phyloP scores from a whole-genome alignment of 1,139 yeast genomes.

The Blastobotrys elegans region DNA sequence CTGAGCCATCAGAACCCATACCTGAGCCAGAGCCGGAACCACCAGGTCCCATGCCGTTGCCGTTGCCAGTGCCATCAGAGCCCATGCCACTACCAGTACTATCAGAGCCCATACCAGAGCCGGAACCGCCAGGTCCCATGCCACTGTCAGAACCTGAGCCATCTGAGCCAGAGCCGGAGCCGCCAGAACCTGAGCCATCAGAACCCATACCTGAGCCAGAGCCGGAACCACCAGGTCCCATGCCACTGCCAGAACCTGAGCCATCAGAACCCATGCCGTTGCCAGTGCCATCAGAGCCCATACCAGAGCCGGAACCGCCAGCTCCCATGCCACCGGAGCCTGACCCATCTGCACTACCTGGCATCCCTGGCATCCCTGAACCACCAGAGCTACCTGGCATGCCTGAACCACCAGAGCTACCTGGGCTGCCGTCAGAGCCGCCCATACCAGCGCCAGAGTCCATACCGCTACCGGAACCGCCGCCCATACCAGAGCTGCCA shows the following conservation, averaged over 20 bases:
- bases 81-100: conserved; percentile 1
- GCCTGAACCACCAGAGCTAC: conserved; percentile 7
- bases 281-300: not conserved
- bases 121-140: not conserved
- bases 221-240: conserved; percentile 4
- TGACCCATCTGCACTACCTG: not conserved
- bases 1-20: not conserved
- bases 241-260: conserved; percentile 14
- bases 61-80: conserved; percentile 4
- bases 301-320: conserved; percentile 2
- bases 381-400: not conserved
- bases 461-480: not conserved
- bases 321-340: not conserved
- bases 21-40: conserved; percentile 5
- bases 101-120: not conserved
- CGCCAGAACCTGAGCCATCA: not conserved
- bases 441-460: not conserved
- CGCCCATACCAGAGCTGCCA: conserved; percentile 5
- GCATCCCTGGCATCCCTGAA: too few relatives aligned
- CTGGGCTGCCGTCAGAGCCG: not conserved
- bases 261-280: conserved; percentile 1
- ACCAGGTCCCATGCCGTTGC: not conserved
- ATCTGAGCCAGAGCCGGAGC: not conserved
- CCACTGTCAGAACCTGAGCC: conserved; percentile 2
- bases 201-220: conserved; percentile 1